Conservation (phyloP, 2,329 filamentous ascomycete species). For the Metarhizium humberi region DNA sequence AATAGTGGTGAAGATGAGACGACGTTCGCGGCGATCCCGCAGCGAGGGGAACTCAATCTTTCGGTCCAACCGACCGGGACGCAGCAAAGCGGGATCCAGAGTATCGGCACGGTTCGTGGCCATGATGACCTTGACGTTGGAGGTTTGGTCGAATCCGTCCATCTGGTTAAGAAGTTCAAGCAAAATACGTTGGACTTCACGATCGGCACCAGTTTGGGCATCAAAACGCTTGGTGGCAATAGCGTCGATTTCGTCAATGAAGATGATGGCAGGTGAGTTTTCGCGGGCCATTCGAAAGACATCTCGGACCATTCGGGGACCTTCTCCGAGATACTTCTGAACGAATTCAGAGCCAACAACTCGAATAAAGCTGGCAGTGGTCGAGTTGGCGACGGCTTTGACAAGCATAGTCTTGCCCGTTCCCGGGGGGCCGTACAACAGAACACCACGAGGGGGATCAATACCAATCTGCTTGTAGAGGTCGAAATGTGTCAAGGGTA, state of each 20-base stretch:
- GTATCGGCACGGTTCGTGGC: slow-evolving; percentile 98
- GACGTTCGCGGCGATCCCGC: slow-evolving; percentile 85
- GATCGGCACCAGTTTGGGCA: slow-evolving; percentile 92
- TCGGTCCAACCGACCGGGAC: slow-evolving; percentile 88
- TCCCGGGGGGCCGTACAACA: slow-evolving; percentile 91
- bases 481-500: slow-evolving; percentile 94
- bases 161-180: slow-evolving; percentile 98
- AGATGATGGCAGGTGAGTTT: slow-evolving; percentile 97
- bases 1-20: slow-evolving; percentile 96
- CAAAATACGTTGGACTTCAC: slow-evolving; percentile 96
- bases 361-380: slow-evolving; percentile 95
- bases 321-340: slow-evolving; percentile 96
- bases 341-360: slow-evolving; percentile 98
- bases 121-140: slow-evolving; percentile 99
- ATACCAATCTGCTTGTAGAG: slow-evolving; percentile 99
- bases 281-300: slow-evolving; percentile 98
- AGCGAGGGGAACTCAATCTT: slow-evolving; percentile 99
- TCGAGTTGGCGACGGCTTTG: slow-evolving; percentile 97
- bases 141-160: slow-evolving; percentile 98
- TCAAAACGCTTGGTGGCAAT: slow-evolving; percentile 99
- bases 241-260: slow-evolving; percentile 98
- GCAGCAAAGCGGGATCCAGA: slow-evolving; percentile 85
- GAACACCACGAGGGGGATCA: slow-evolving; percentile 89
- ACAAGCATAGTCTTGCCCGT: slow-evolving; percentile 97
- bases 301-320: slow-evolving; percentile 96